Evolutionary conservation across 2,329 filamentous ascomycete genomes (phyloP).

Genomic region (Didymella segeticola): DNA sequence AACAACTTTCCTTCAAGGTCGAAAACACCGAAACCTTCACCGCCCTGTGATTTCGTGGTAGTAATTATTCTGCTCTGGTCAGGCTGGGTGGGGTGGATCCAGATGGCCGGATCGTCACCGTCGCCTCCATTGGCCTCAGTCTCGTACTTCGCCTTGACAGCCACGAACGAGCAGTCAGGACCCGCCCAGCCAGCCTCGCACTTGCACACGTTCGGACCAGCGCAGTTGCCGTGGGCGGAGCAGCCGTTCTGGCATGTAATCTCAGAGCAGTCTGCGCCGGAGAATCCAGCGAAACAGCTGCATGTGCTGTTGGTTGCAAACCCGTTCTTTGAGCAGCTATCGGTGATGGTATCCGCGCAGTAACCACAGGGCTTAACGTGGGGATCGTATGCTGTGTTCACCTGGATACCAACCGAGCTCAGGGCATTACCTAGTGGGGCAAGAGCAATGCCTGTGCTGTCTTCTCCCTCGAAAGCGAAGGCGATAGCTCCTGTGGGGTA

Average conservation of each 20-base stretch:
- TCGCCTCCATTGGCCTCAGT: constrained; percentile 44
- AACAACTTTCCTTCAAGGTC: constrained; percentile 58
- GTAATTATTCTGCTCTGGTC: constrained; percentile 59
- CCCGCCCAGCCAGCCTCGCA: constrained; percentile 36
- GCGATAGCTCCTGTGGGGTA: constrained; percentile 31
- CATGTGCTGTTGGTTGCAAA: constrained; percentile 22
- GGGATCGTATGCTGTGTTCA: constrained; percentile 31
- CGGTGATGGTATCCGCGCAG: constrained; percentile 24
- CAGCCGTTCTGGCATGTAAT: constrained; percentile 34
- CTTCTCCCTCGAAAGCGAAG: constrained; percentile 38
- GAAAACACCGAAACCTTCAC: constrained; percentile 59
- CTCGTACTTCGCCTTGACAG: constrained; percentile 40
- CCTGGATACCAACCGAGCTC: constrained; percentile 20
- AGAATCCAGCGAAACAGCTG: constrained; percentile 36
- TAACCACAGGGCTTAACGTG: constrained; percentile 22
- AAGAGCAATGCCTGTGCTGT: constrained; percentile 31
- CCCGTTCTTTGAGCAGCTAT: constrained; percentile 32
- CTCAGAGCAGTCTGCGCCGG: constrained; percentile 30
- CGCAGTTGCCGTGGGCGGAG: constrained; percentile 36
- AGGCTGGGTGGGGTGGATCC: constrained; percentile 39
- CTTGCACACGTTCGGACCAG: constrained; percentile 35
- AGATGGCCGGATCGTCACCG: constrained; percentile 43
- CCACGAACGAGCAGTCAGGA: constrained; percentile 38
- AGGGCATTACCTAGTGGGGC: constrained; percentile 30
- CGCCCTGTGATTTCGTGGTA: constrained; percentile 59